Evolutionary conservation across 192 early-diverging fungal genomes (phyloP), one percentile per base, ranked within the genome.

Genomic region (Umbelopsis vinacea): DNA sequence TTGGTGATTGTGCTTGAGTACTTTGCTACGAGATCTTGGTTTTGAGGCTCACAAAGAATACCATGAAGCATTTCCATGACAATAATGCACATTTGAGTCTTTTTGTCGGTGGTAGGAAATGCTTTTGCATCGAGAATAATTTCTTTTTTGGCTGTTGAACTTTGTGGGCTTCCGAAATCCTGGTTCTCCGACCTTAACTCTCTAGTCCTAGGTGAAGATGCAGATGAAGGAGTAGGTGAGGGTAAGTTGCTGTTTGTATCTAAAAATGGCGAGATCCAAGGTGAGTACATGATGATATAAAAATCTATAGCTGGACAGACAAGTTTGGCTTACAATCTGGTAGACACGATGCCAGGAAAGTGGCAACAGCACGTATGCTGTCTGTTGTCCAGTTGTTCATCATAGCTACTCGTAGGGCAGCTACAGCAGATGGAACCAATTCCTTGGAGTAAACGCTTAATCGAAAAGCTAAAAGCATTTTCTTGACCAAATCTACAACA

Each of bases 51-150:
- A 43, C 85, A 83, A 4, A 91, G 57, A 8, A 91, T 88, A 21
- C 91, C 84, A 26, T 88, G 78, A 11, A 91, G 71, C 88, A 90
- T 91, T 63, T 88, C 87, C 76, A 91, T 79, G 17, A 91, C 77
- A 35, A 79, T 78, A 45, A 74, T 78, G 37, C 76, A 55, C 76
- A 78, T 78, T 40, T 70, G 69, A 40, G 73, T 63, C 10, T 52
- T 66, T 35, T 68, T 68, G 43, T 68, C 43, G 21, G 46, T 11
- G 43, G 8, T 46, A 0, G 66, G 33, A 45, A 24, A 29, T n/a
- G 53, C 35, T 67, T 48, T 68, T 57, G 73, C 40, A 47, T 74
- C 45, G 7, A 68, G 53, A 7, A 74, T 47, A 52, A 74, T 29
- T 52, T 73, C 66, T 26, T 73, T 63, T 45, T 21, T 26, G 7